Percentiles rank a stretch among this genome's conserved stretches.
Conservation (phyloP, 192 early-diverging fungal species). For the Coemansia biformis region DNA sequence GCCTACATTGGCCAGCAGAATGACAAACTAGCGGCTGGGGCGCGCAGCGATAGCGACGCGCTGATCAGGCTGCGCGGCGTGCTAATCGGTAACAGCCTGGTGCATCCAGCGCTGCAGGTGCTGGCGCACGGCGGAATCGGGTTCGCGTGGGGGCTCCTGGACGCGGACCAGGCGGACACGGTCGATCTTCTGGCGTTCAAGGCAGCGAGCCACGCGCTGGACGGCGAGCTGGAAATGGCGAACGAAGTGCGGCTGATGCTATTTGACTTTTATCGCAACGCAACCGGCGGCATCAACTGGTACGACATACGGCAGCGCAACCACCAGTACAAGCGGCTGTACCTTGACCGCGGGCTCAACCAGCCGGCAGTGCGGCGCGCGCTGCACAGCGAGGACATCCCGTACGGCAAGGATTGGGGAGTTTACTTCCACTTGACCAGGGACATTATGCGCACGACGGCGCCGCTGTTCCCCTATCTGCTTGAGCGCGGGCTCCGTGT, state of each 20-base stretch:
- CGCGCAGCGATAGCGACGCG: conserved; percentile 2
- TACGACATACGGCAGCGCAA: conserved; percentile 71
- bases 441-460: conserved; percentile 65
- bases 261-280: conserved; percentile 63
- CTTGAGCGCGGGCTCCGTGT: conserved; percentile 53
- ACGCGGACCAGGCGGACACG: conserved; percentile 29
- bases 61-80: conserved; percentile 54
- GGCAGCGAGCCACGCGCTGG: conserved; percentile 31
- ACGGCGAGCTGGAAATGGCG: conserved; percentile 51
- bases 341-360: conserved; percentile 60
- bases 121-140: conserved; percentile 41
- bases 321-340: conserved; percentile 57
- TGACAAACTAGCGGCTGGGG: conserved; percentile 12
- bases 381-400: conserved; percentile 54
- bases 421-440: conserved; percentile 49
- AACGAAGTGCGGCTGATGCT: conserved; percentile 47
- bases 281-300: conserved; percentile 66
- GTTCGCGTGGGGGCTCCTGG: conserved; percentile 39
- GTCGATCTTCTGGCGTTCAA: conserved; percentile 48
- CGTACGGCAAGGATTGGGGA: conserved; percentile 50
- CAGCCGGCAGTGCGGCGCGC: conserved; percentile 50
- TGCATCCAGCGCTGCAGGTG: conserved; percentile 46
- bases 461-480: conserved; percentile 53
- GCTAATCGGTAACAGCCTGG: conserved; percentile 51
- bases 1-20: conserved; percentile 59